Evolutionary conservation across 1,284 basidiomycete species (phyloP).

Genomic region (Lentinus polychrous): DNA sequence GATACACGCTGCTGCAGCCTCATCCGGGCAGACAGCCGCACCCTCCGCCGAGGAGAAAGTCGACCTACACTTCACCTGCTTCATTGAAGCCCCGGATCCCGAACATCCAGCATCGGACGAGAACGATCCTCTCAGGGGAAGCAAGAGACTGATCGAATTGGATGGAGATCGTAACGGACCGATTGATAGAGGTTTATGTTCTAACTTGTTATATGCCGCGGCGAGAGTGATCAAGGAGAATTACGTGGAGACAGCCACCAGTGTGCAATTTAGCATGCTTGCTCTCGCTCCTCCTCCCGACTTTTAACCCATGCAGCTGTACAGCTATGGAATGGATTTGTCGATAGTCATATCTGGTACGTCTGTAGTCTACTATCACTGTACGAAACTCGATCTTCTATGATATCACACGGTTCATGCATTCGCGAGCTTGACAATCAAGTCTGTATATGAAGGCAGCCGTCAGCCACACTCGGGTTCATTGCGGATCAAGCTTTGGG

Average conservation of each 20-base stretch:
- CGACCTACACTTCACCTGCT: constrained; percentile 81
- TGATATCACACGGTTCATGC: too few relatives aligned
- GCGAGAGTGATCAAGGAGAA: constrained; percentile 60
- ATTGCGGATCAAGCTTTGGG: too few relatives aligned
- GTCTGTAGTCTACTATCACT: too few relatives aligned
- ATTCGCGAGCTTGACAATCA: too few relatives aligned
- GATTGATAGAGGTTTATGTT: constrained; percentile 67
- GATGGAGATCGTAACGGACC: constrained; percentile 75
- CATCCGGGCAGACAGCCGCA: constrained; percentile 60
- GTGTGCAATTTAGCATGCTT: constrained; percentile 48
- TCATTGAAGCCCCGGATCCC: constrained; percentile 58
- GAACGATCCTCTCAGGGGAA: constrained; percentile 20
- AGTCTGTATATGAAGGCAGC: too few relatives aligned
- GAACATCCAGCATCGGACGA: constrained; percentile 24
- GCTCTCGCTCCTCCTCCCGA: constrained; percentile 20
- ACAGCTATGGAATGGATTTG: too few relatives aligned
- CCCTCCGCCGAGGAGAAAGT: constrained; percentile 47
- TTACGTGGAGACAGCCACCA: constrained; percentile 52
- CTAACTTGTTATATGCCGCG: constrained; percentile 62
- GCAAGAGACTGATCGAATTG: constrained; percentile 61
- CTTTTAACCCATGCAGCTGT: too few relatives aligned
- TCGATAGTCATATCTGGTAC: too few relatives aligned
- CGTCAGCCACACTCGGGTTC: too few relatives aligned
- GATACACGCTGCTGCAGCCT: constrained; percentile 69
- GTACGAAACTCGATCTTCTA: too few relatives aligned